phyloP scores from a whole-genome alignment of 1,284 basidiomycete species.

The Psilocybe mexicana region DNA sequence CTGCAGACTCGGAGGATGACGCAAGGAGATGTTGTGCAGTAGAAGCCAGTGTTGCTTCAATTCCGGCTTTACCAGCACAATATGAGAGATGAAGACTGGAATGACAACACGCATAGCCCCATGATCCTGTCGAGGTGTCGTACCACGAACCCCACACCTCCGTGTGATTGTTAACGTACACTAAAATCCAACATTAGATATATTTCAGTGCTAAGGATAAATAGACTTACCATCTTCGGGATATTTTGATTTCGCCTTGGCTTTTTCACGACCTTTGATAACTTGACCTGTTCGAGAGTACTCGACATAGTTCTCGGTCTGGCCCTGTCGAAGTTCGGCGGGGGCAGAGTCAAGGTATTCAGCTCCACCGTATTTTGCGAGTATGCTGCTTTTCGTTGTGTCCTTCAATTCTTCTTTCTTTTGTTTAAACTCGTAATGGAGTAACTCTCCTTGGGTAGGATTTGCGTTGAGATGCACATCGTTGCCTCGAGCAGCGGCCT shows the following conservation, averaged over 20 bases:
- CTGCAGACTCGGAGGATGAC: conserved; percentile 30
- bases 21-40: conserved; percentile 69
- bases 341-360: conserved; percentile 89
- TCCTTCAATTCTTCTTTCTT: conserved; percentile 94
- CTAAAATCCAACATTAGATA: conserved; percentile 38
- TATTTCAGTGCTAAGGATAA: conserved; percentile 1
- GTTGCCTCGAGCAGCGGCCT: conserved; percentile 90
- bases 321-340: conserved; percentile 87
- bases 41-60: conserved; percentile 73
- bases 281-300: conserved; percentile 92
- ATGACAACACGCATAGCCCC: conserved; percentile 98
- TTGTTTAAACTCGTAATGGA: conserved; percentile 88
- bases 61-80: conserved; percentile 90
- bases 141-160: conserved; percentile 97
- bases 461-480: conserved; percentile 96
- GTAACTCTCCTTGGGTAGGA: conserved; percentile 91
- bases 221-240: conserved; percentile 82
- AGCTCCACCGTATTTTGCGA: conserved; percentile 92
- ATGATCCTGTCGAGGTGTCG: conserved; percentile 65
- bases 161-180: conserved; percentile 93
- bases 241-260: conserved; percentile 87
- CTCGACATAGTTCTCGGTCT: conserved; percentile 97
- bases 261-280: conserved; percentile 89
- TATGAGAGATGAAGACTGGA: conserved; percentile 87
- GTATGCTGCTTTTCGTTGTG: conserved; percentile 82